A percentile compares a stretch with the other conserved stretches of the same genome.
Evolutionary conservation across 176 grass and related monocot genomes (phyloP).

Genomic region (Oryza meridionalis): DNA sequence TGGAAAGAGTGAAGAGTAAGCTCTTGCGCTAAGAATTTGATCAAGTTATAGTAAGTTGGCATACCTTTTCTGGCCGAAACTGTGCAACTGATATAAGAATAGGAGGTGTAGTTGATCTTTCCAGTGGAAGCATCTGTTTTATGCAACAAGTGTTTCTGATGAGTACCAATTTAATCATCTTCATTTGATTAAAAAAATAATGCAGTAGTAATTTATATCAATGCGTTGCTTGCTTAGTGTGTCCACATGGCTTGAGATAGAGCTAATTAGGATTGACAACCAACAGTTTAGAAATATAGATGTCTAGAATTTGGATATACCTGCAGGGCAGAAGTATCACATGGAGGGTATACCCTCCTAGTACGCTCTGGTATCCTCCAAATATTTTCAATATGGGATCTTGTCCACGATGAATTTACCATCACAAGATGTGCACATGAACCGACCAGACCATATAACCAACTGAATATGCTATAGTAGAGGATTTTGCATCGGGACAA

Average conservation of each 20-base stretch:
- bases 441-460: conserved; percentile 86
- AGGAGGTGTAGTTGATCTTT: conserved; percentile 63
- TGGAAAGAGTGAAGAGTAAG: conserved; percentile 1
- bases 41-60: not conserved
- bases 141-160: conserved; percentile 50
- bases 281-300: conserved; percentile 27
- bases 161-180: conserved; percentile 17
- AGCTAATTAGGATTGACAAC: conserved; percentile 7
- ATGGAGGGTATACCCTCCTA: conserved; percentile 91
- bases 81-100: conserved; percentile 92
- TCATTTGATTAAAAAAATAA: conserved; percentile 21
- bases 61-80: conserved; percentile 97
- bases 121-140: conserved; percentile 77
- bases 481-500: conserved; percentile 83
- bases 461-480: conserved; percentile 95
- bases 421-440: conserved; percentile 90
- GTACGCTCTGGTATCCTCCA: conserved; percentile 85
- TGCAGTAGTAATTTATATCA: not conserved
- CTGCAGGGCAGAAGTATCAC: conserved; percentile 84
- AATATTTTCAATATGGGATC: conserved; percentile 74
- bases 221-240: conserved; percentile 1
- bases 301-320: conserved; percentile 41
- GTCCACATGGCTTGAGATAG: not conserved
- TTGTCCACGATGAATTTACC: conserved; percentile 98
- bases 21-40: conserved; percentile 13